These are phyloP conservation scores for Leccinum olivaceopallidum DNA, from an alignment of 768 basidiomycete genomes.

Conservation along the genomic window DNA sequence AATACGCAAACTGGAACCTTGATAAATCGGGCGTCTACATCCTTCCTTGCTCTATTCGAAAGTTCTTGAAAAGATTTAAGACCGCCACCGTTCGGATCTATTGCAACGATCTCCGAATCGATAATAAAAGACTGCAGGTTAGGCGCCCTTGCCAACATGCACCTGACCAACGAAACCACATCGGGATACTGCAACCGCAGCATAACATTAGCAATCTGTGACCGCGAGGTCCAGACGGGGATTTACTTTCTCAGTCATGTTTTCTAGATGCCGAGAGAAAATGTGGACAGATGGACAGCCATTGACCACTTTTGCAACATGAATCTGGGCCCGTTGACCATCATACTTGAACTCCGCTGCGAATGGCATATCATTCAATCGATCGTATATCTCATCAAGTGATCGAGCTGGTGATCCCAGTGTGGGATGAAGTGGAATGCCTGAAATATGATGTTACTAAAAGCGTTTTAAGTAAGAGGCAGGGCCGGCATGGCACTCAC, in stretches of 20 bases:
- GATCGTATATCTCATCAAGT: conserved; percentile 78
- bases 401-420: conserved; percentile 87
- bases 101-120: conserved; percentile 87
- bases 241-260: conserved; percentile 84
- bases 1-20: conserved; percentile 81
- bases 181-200: conserved; percentile 70
- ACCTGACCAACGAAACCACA: conserved; percentile 56
- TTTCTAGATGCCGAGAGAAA: conserved; percentile 88
- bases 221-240: conserved; percentile 1
- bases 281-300: conserved; percentile 49
- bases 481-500: conserved; percentile 39
- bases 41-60: conserved; percentile 81
- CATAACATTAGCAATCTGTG: conserved; percentile 13
- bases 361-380: conserved; percentile 66
- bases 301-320: conserved; percentile 41
- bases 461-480: conserved; percentile 6
- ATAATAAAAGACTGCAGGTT: conserved; percentile 66
- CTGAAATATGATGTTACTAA: conserved; percentile 36
- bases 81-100: conserved; percentile 61
- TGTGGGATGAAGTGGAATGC: conserved; percentile 83
- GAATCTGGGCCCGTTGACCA: conserved; percentile 84
- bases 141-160: conserved; percentile 46
- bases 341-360: conserved; percentile 92
- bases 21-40: conserved; percentile 73
- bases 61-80: conserved; percentile 86